These are phyloP conservation scores for Dactylellina sp. DNA, from an alignment of 2,329 filamentous ascomycete species.

Conservation along the genomic window DNA sequence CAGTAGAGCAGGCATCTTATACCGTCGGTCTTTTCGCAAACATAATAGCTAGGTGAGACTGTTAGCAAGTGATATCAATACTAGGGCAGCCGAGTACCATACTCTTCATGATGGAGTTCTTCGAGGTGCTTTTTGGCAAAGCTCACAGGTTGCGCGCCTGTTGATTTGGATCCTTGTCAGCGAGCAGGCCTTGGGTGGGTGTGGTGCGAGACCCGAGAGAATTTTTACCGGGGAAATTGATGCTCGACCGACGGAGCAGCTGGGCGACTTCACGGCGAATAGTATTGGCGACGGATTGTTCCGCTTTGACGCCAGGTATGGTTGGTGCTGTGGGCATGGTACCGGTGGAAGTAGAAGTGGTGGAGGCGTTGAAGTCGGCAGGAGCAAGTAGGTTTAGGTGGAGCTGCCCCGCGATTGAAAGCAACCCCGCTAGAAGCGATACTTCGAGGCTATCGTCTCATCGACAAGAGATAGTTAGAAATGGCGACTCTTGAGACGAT, in stretches of 20 bases:
- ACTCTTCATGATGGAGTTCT: conserved; percentile 85
- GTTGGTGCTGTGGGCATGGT: conserved; percentile 61
- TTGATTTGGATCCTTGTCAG: conserved; percentile 2
- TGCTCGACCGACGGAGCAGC: conserved; percentile 77
- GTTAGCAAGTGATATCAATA: conserved; percentile 1
- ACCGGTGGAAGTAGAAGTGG: neutral
- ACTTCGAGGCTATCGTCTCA: neutral
- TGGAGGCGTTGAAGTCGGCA: conserved; percentile 5
- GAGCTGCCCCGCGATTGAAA: conserved; percentile 30
- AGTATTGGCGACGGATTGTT: conserved; percentile 70
- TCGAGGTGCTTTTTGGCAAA: conserved; percentile 83
- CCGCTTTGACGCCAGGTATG: conserved; percentile 75
- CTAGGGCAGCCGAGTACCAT: conserved; percentile 60
- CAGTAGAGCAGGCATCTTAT: conserved; percentile 95
- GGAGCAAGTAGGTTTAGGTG: neutral
- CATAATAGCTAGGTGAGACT: conserved; percentile 77
- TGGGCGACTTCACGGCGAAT: conserved; percentile 80
- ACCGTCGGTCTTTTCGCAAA: conserved; percentile 98
- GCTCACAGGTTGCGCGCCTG: conserved; percentile 87
- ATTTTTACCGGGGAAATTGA: conserved; percentile 79
- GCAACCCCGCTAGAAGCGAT: conserved; percentile 26
- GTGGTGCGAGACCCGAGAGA: neutral
- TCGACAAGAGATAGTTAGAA: conserved; percentile 3
- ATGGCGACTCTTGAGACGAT: neutral
- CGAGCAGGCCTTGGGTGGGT: neutral